Evolutionary conservation across 1,284 basidiomycete genomes (phyloP).

Genomic region (Malassezia furfur): DNA sequence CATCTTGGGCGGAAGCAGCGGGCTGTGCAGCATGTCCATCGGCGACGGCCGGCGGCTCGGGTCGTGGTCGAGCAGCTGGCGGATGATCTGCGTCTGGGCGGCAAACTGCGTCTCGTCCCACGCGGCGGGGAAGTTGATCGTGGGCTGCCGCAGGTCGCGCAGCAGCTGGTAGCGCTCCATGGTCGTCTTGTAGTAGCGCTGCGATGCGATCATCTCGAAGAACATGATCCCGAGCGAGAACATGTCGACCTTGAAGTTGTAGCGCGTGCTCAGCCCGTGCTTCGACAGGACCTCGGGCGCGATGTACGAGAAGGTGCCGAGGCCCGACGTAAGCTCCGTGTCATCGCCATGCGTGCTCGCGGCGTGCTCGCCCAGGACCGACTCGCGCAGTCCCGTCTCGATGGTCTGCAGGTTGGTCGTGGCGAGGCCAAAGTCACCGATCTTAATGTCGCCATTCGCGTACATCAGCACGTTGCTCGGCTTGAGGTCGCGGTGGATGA

Average conservation of each 20-base stretch:
- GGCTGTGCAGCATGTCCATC: slow-evolving; percentile 70
- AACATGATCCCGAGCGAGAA: slow-evolving; percentile 89
- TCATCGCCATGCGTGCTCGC: slow-evolving; percentile 62
- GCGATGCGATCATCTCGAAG: slow-evolving; percentile 85
- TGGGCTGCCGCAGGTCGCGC: slow-evolving; percentile 63
- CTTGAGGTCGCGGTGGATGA: slow-evolving; percentile 71
- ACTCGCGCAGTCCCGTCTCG: slow-evolving; percentile 51
- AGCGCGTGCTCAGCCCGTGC: slow-evolving; percentile 56
- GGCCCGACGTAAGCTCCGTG: slow-evolving; percentile 52
- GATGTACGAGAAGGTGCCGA: slow-evolving; percentile 85
- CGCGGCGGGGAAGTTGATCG: slow-evolving; percentile 63
- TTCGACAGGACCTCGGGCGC: slow-evolving; percentile 58
- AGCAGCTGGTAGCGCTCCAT: slow-evolving; percentile 77
- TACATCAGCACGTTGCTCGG: slow-evolving; percentile 45
- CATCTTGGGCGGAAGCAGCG: slow-evolving; percentile 62
- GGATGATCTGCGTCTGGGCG: slow-evolving; percentile 59
- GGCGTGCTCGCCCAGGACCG: slow-evolving; percentile 51
- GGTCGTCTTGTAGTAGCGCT: slow-evolving; percentile 62
- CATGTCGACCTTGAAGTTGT: slow-evolving; percentile 76
- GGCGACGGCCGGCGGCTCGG: slow-evolving; percentile 72
- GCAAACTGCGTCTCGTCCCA: slow-evolving; percentile 59
- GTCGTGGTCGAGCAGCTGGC: slow-evolving; percentile 71
- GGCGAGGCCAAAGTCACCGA: slow-evolving; percentile 84
- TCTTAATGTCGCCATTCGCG: slow-evolving; percentile 71
- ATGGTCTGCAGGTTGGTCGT: slow-evolving; percentile 39